Evolutionary conservation across 768 basidiomycete genomes (phyloP).

Genomic region (Lentinula lateritia): DNA sequence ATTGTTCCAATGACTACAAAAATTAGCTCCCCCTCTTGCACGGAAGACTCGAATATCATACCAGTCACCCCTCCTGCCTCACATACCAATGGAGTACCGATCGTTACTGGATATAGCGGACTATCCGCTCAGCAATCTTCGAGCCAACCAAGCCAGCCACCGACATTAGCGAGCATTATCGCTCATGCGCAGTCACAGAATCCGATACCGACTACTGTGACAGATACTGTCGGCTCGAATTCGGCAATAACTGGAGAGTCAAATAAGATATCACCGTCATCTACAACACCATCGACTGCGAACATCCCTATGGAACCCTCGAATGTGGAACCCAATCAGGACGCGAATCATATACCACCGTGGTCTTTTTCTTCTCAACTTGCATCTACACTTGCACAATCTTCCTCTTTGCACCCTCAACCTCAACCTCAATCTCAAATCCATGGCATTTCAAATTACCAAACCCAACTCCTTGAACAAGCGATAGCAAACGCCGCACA

Average conservation of each 20-base stretch:
- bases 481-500: conserved; percentile 72
- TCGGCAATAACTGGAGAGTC: not conserved
- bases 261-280: not conserved
- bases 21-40: too few species aligned
- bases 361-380: not conserved
- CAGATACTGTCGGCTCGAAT: not conserved
- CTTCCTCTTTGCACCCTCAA: not conserved
- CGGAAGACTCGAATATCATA: not conserved
- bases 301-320: not conserved
- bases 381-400: not conserved
- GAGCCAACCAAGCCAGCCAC: conserved; percentile 28
- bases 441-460: conserved; percentile 71
- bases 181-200: conserved; percentile 61
- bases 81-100: not conserved
- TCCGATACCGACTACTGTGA: conserved; percentile 11
- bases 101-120: not conserved
- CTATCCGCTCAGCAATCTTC: not conserved
- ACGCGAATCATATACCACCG: too few species aligned
- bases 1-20: not conserved
- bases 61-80: not conserved
- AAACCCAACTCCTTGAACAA: conserved; percentile 61
- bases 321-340: not conserved
- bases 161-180: conserved; percentile 67
- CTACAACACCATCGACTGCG: not conserved
- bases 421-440: conserved; percentile 23